Conservation (phyloP, 2,329 filamentous ascomycete species). For the Aureobasidium sp. region DNA sequence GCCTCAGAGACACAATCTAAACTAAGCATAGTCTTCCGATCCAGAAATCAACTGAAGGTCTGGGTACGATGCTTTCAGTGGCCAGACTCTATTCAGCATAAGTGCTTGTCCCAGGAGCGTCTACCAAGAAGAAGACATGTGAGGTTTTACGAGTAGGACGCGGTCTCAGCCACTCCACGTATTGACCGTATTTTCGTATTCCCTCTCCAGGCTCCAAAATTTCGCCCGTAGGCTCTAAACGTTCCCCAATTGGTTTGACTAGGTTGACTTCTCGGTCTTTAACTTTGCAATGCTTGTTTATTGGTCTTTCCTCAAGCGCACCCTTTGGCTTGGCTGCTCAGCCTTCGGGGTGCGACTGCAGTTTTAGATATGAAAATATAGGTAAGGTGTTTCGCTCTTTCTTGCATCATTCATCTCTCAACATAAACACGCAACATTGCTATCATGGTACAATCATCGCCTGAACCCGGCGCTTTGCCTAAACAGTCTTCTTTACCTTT, state of each 20-base stretch:
- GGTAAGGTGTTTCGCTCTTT: background rate
- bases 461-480: background rate
- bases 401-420: background rate
- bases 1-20: too few relatives aligned
- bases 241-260: background rate
- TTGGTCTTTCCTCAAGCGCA: background rate
- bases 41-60: background rate
- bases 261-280: background rate
- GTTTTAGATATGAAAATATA: background rate
- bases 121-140: background rate
- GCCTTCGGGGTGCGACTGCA: background rate
- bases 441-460: background rate
- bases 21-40: too few relatives aligned
- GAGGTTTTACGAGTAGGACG: too few relatives aligned
- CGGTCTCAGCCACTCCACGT: background rate
- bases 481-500: background rate
- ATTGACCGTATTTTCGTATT: background rate
- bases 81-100: background rate
- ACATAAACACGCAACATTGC: background rate
- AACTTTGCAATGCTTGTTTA: background rate
- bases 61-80: background rate
- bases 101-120: background rate
- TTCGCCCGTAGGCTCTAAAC: background rate
- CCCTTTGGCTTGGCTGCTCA: background rate
- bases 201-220: background rate